Evolutionary conservation across 2,329 filamentous ascomycete genomes (phyloP).

Genomic region (Hypoxylon sp.): DNA sequence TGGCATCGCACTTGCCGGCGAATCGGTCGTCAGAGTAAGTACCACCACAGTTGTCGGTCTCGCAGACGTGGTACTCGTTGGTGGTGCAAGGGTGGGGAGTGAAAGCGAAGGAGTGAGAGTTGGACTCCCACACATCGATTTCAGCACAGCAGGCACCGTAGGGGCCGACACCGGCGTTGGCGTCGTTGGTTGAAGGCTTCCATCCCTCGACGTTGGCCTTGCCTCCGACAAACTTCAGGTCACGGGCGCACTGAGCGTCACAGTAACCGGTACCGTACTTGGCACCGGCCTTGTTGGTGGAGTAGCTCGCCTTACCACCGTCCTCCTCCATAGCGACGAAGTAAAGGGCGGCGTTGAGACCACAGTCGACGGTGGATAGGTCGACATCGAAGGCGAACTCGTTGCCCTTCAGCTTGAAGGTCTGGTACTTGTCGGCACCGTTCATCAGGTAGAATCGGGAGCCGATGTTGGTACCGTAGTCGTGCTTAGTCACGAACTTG

Average conservation of each 20-base stretch:
- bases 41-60: conserved; percentile 63
- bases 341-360: conserved; percentile 76
- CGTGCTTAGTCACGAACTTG: conserved; percentile 67
- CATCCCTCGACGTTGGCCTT: conserved; percentile 66
- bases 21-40: conserved; percentile 67
- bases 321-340: conserved; percentile 70
- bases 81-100: conserved; percentile 74
- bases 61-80: conserved; percentile 65
- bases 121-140: conserved; percentile 75
- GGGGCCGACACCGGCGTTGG: conserved; percentile 65
- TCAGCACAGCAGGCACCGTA: conserved; percentile 71
- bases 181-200: conserved; percentile 64
- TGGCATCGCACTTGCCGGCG: conserved; percentile 72
- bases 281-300: conserved; percentile 61
- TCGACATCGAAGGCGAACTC: conserved; percentile 77
- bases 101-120: conserved; percentile 71
- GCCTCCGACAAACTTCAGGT: conserved; percentile 69
- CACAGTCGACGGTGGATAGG: conserved; percentile 72
- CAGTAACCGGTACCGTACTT: conserved; percentile 72
- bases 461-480: conserved; percentile 59
- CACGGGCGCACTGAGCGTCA: conserved; percentile 64
- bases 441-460: conserved; percentile 72
- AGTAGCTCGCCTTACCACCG: conserved; percentile 65
- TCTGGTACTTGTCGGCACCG: conserved; percentile 69
- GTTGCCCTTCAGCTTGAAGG: conserved; percentile 70